Conservation (phyloP, 768 basidiomycete species). For the Trametes cubensis region DNA sequence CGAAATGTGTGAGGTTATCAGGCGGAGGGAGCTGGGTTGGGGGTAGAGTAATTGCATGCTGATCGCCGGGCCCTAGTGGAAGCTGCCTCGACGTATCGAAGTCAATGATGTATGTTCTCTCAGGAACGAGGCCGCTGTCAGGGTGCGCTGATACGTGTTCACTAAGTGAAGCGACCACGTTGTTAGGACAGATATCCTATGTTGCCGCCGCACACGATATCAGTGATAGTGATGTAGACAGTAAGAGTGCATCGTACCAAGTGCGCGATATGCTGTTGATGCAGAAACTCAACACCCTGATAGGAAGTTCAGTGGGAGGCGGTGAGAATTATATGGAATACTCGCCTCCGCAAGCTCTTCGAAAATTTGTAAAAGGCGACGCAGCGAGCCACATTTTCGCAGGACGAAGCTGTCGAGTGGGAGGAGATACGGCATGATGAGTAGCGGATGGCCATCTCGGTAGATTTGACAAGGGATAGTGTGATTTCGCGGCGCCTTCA, state of each 20-base stretch:
- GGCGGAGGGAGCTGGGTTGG: not conserved
- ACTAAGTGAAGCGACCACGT: too few relatives aligned
- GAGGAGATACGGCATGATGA: not conserved
- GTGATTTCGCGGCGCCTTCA: not conserved
- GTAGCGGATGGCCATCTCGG: not conserved
- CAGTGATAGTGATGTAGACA: too few relatives aligned
- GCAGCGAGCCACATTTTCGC: not conserved
- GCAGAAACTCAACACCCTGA: slow-evolving; percentile 5
- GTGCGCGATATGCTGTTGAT: not conserved
- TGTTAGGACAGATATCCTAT: too few relatives aligned
- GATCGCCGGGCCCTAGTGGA: not conserved
- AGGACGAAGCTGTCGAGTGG: not conserved
- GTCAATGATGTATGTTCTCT: too few relatives aligned
- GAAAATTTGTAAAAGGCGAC: not conserved
- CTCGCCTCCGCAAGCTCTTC: not conserved
- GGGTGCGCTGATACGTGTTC: too few relatives aligned
- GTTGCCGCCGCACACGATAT: too few relatives aligned
- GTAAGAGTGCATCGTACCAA: not conserved
- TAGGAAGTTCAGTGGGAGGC: too few relatives aligned
- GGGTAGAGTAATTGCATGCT: not conserved
- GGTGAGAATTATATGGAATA: too few relatives aligned
- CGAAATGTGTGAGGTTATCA: not conserved
- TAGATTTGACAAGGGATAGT: not conserved
- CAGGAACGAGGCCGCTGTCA: too few relatives aligned
- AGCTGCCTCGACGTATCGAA: too few relatives aligned